Evolutionary conservation across 306 rosid species (phyloP), one percentile per base, ranked within the genome.

Genomic region (Hippophae gyantsensis): DNA sequence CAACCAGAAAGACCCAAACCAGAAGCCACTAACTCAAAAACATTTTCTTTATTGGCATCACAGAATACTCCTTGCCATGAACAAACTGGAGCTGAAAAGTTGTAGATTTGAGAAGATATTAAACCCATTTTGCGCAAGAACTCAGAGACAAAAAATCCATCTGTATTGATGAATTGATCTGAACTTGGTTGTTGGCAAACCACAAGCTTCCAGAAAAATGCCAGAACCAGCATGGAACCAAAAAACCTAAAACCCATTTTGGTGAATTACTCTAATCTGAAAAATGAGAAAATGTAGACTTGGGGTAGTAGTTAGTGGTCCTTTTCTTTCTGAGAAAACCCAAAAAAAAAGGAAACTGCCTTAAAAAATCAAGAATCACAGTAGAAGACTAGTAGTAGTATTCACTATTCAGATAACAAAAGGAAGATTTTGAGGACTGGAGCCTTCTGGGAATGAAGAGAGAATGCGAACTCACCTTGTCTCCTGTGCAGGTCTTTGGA

Each of bases 1-100:
- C 78, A 62, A 3, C 99, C 99, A 69, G 85, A 73, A 40, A 93
- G 90, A 52, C 79, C 60, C 62, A 80, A 27, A 49, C 89, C 87
- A 77, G 89, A 84, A 70, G 76, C 67, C 11, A 44, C 58, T 7
- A 93, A 71, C 25, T 53, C 70, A 46, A 76, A 50, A 13, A 86
- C 89, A 68, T 69, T 56, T 66, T 80, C 79, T 7, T 64, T 61
- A 5, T 56, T 72, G 13, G 63, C 52, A 74, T 93, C 95, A 78
- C 97, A 88, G 57, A 64, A 68, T 48, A 89, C 87, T 52, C 90
- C 90, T 61, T 62, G 75, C 97, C 90, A 86, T 55, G 95, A 77
- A 70, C 99, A 93, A 55, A 82, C 80, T 25, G 87, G 78, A 68
- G 73, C 63, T 57, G 92, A 84, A 54, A 77, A 84, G 74, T 88